Conservation (phyloP, 1,139 yeast genomes). For the Candida tropicalis region DNA sequence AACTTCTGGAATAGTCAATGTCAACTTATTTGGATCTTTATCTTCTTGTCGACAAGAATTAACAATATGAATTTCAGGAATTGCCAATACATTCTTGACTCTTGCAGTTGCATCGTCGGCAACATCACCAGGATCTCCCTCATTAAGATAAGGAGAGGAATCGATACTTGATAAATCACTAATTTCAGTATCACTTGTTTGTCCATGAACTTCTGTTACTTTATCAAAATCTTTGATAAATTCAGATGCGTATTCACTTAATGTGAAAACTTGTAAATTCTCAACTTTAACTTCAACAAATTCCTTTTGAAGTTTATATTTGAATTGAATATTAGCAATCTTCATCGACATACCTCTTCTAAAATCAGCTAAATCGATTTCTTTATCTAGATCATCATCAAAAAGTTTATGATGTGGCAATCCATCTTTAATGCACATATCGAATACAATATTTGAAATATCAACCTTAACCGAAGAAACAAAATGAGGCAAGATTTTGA, state of each 20-base stretch:
- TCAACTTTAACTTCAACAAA: slow-evolving; percentile 23
- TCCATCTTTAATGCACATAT: slow-evolving; percentile 46
- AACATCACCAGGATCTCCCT: slow-evolving; percentile 12
- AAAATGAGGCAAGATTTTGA: slow-evolving; percentile 33
- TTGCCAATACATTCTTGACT: slow-evolving; percentile 37
- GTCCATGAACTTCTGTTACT: slow-evolving; percentile 20
- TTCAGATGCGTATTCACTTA: slow-evolving; percentile 44
- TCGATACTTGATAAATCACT: slow-evolving; percentile 42
- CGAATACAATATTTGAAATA: slow-evolving; percentile 32
- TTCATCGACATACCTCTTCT: slow-evolving; percentile 43
- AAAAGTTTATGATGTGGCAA: slow-evolving; percentile 36
- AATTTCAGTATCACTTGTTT: slow-evolving; percentile 28
- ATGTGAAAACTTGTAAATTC: slow-evolving; percentile 35
- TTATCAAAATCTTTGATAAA: slow-evolving; percentile 40
- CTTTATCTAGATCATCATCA: slow-evolving; percentile 26
- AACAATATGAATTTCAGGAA: slow-evolving; percentile 29
- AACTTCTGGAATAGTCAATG: slow-evolving; percentile 36
- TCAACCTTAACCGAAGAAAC: slow-evolving; percentile 30
- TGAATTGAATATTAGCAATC: slow-evolving; percentile 24
- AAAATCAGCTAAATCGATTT: slow-evolving; percentile 40
- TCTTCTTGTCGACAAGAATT: slow-evolving; percentile 26
- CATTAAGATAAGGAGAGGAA: slow-evolving; percentile 23
- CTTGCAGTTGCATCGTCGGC: slow-evolving; percentile 25
- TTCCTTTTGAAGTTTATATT: slow-evolving; percentile 27
- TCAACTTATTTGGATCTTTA: slow-evolving; percentile 30